These are phyloP conservation scores for Hippophae gyantsensis DNA, from an alignment of 306 rosid genomes.

Conservation along the genomic window DNA sequence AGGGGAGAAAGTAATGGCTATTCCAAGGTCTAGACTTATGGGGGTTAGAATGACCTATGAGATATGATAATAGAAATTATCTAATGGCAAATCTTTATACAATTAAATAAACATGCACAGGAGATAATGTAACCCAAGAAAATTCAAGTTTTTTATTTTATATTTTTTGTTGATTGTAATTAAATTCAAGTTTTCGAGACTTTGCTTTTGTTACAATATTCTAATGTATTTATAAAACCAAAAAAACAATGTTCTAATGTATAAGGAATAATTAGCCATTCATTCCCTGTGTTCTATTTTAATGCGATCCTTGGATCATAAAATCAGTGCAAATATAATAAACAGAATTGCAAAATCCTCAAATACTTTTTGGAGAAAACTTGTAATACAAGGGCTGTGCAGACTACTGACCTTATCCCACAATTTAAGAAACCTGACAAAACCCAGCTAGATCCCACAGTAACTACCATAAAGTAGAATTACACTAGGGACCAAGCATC, in stretches of 20 bases:
- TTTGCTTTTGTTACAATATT: neutral
- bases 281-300: no score
- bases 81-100: neutral
- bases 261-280: no score
- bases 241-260: no score
- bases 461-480: neutral
- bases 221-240: neutral
- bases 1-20: slow-evolving; percentile 37
- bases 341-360: no score
- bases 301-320: no score
- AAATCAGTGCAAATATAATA: no score
- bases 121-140: no score
- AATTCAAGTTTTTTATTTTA: neutral
- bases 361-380: no score
- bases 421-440: neutral
- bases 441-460: neutral
- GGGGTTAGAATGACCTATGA: slow-evolving; percentile 56
- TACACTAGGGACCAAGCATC: slow-evolving; percentile 3
- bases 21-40: slow-evolving; percentile 50
- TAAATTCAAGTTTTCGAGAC: neutral
- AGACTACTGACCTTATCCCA: neutral
- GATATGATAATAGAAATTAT: slow-evolving; percentile 12
- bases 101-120: neutral
- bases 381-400: neutral
- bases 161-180: neutral